A percentile compares a stretch with the other conserved stretches of the same genome.
These are phyloP conservation scores for Salvia sclarea DNA, from an alignment of 305 asterid genomes.

Conservation along the genomic window DNA sequence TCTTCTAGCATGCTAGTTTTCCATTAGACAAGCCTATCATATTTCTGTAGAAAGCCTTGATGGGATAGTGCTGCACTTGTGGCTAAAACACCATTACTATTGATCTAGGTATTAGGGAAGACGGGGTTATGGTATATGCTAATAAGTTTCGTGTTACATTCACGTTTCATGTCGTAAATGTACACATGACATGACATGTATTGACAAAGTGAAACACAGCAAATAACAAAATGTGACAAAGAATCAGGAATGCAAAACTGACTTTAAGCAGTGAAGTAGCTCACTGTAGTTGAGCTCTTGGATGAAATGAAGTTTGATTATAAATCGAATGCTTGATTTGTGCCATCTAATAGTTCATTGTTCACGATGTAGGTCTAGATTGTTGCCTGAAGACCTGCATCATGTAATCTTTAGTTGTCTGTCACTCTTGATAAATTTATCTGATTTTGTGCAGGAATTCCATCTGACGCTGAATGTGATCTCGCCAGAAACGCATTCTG, in stretches of 20 bases:
- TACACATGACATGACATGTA: background rate
- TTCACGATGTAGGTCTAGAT: background rate
- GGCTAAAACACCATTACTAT: background rate
- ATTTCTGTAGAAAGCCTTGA: background rate
- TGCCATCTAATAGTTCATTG: background rate
- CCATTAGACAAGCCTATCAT: background rate
- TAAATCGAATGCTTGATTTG: background rate
- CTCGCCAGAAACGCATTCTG: constrained; percentile 68
- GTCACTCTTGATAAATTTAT: background rate
- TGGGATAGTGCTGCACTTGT: background rate
- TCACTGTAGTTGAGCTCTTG: background rate
- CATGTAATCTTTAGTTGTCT: background rate
- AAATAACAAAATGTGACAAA: background rate
- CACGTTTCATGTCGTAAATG: background rate
- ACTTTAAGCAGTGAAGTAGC: background rate
- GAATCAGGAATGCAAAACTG: background rate
- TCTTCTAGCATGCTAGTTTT: background rate
- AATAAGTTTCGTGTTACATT: background rate
- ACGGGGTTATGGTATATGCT: too few relatives aligned
- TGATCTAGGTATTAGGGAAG: too few relatives aligned
- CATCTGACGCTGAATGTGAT: constrained; percentile 77
- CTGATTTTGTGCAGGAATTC: constrained; percentile 56
- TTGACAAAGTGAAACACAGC: background rate
- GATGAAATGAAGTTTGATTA: background rate
- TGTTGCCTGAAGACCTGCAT: background rate